These are phyloP conservation scores for Plasmodium cynomolgi DNA, from an alignment of 169 alveolate species.

Conservation along the genomic window DNA sequence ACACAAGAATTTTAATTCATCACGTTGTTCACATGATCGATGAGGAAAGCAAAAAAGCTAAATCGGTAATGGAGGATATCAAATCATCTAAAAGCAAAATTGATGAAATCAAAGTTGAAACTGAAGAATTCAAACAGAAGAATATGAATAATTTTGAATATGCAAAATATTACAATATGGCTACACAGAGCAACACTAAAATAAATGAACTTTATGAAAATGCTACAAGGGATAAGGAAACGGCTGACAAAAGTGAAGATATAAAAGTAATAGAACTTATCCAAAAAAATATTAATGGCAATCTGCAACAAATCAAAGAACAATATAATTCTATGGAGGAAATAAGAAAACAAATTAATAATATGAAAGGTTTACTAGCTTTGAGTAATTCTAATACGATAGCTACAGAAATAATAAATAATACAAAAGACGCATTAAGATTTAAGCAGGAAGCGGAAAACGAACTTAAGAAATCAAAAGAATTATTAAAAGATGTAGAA, in stretches of 20 bases:
- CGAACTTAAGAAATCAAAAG: neutral
- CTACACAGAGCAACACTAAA: neutral
- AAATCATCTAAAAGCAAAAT: neutral
- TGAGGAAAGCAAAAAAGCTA: neutral
- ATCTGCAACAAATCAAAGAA: neutral
- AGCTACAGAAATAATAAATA: neutral
- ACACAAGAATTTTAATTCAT: neutral
- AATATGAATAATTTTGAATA: neutral
- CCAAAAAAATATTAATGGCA: neutral
- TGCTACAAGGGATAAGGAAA: neutral
- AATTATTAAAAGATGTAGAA: neutral
- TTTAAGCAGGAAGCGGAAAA: neutral
- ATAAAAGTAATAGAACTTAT: neutral
- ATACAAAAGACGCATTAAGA: neutral
- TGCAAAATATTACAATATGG: neutral
- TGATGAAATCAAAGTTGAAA: neutral
- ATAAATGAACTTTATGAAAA: neutral
- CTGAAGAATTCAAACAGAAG: neutral
- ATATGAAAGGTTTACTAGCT: neutral
- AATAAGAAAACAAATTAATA: neutral
- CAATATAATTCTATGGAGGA: neutral
- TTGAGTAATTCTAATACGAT: neutral
- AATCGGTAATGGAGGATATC: neutral
- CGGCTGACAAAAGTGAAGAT: neutral
- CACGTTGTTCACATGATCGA: neutral